Percentiles rank a stretch among this genome's conserved stretches.
phyloP scores from a whole-genome alignment of 2,329 filamentous ascomycete genomes.

The Samsoniella hepiali region DNA sequence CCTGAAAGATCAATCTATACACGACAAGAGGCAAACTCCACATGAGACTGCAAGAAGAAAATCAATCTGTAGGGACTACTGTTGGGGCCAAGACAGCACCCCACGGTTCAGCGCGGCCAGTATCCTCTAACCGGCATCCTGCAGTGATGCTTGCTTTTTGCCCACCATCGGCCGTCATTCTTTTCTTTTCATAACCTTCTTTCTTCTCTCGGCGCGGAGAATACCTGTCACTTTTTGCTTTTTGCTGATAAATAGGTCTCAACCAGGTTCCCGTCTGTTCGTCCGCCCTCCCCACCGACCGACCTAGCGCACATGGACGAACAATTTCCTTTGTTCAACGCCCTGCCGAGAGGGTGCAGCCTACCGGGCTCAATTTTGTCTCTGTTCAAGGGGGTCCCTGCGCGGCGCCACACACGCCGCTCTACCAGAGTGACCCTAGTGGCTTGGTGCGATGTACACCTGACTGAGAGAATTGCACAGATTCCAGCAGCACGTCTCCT shows the following conservation, averaged over 20 bases:
- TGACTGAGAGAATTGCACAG: neutral
- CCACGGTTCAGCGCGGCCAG: neutral
- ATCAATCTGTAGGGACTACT: neutral
- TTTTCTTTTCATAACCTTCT: neutral
- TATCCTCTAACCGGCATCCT: neutral
- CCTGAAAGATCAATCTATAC: neutral
- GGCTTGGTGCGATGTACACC: neutral
- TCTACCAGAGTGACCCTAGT: no score
- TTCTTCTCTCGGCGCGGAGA: neutral
- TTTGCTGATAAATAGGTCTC: neutral
- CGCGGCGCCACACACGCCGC: conserved; percentile 11
- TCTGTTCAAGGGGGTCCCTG: conserved; percentile 10
- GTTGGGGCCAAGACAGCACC: neutral
- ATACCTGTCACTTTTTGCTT: conserved; percentile 8
- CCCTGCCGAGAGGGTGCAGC: conserved; percentile 60
- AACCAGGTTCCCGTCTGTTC: conserved; percentile 12
- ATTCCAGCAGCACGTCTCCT: neutral
- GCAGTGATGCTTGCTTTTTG: neutral
- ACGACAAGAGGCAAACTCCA: neutral
- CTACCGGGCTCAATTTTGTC: conserved; percentile 7
- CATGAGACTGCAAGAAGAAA: conserved; percentile 1
- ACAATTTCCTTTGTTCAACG: conserved; percentile 78
- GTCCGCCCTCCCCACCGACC: conserved; percentile 10
- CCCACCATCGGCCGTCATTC: neutral
- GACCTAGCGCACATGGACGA: conserved; percentile 6